Conservation (phyloP, 2,329 filamentous ascomycete species). For the Apiospora saccharicola region DNA sequence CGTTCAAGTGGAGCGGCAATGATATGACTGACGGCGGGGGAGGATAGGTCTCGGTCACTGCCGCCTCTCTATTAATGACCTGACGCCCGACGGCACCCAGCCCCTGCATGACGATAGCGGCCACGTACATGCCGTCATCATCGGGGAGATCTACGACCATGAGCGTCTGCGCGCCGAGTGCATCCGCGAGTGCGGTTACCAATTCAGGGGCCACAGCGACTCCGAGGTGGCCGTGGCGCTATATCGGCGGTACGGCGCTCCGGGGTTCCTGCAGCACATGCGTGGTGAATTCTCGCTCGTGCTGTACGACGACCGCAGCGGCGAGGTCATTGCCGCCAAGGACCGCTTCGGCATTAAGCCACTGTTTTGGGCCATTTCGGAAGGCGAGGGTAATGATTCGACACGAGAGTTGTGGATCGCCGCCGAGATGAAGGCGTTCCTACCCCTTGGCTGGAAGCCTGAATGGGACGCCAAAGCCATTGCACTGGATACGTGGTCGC, state of each 20-base stretch:
- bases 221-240: slow-evolving; percentile 57
- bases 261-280: slow-evolving; percentile 48
- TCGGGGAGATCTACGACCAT: slow-evolving; percentile 65
- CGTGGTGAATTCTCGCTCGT: slow-evolving; percentile 63
- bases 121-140: slow-evolving; percentile 62
- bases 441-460: slow-evolving; percentile 57
- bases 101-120: slow-evolving; percentile 50
- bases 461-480: slow-evolving; percentile 61
- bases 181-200: slow-evolving; percentile 43
- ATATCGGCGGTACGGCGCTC: slow-evolving; percentile 54
- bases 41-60: slow-evolving; percentile 51
- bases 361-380: slow-evolving; percentile 56
- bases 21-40: not conserved
- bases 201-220: slow-evolving; percentile 53
- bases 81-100: slow-evolving; percentile 54
- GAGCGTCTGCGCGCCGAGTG: slow-evolving; percentile 49
- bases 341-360: slow-evolving; percentile 67
- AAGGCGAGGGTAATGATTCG: not conserved
- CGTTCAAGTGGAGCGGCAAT: not conserved
- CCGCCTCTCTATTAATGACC: slow-evolving; percentile 61
- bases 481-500: slow-evolving; percentile 49
- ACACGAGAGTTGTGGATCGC: slow-evolving; percentile 52
- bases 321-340: slow-evolving; percentile 54
- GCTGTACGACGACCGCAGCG: slow-evolving; percentile 54
- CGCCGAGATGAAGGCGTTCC: slow-evolving; percentile 62